A percentile compares a stretch with the other conserved stretches of the same genome.
These are phyloP conservation scores for Penicillium angulare DNA, from an alignment of 495 filamentous ascomycete genomes.

Conservation along the genomic window DNA sequence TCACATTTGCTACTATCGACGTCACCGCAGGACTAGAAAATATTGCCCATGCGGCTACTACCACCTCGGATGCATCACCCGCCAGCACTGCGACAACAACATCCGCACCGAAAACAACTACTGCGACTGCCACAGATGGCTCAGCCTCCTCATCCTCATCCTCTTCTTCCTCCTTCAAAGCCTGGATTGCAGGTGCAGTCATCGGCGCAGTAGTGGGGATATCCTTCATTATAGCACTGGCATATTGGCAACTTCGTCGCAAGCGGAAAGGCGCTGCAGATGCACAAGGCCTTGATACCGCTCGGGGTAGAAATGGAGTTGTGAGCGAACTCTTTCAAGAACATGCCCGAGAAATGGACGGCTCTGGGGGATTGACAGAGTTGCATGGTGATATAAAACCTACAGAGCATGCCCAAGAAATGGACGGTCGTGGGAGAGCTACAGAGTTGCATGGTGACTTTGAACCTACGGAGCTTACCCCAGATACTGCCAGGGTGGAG, in stretches of 20 bases:
- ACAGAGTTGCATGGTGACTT: not conserved
- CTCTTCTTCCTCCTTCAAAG: not conserved
- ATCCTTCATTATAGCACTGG: not conserved
- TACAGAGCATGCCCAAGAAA: too few relatives aligned
- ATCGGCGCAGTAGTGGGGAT: not conserved
- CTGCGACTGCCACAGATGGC: not conserved
- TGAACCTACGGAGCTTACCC: not conserved
- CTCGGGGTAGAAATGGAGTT: too few relatives aligned
- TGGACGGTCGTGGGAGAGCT: not conserved
- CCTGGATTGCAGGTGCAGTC: not conserved
- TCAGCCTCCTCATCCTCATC: not conserved
- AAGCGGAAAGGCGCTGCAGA: not conserved
- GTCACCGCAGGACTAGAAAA: not conserved
- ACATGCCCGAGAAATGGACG: too few relatives aligned
- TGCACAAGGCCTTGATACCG: not conserved
- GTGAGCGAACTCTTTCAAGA: too few relatives aligned
- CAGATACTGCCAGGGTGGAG: not conserved
- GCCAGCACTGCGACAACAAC: not conserved
- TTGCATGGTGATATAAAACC: too few relatives aligned
- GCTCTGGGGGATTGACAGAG: not conserved
- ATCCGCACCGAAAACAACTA: not conserved
- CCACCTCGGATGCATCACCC: not conserved
- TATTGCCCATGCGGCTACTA: not conserved
- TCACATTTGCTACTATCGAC: not conserved
- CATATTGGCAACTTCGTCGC: not conserved